Base-by-base conservation (phyloP, 1,139 yeast genomes). In the Candida labiduridarum region DNA sequence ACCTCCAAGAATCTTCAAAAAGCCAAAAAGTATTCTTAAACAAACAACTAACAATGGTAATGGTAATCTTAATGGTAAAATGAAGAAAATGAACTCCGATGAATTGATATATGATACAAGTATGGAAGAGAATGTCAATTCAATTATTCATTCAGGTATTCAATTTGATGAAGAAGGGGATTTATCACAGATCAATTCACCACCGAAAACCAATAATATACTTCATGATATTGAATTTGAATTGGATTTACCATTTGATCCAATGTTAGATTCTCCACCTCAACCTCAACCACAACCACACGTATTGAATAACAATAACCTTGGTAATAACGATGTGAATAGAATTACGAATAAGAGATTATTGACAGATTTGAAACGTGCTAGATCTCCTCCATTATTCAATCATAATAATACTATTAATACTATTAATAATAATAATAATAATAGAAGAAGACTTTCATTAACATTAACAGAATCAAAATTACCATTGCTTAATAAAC, bases 401-500 rank as follows among this genome's bases (percentile, higher is more conserved):
- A 54, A 59, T 47, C 58, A 54, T 12, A 52, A 59, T 9, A 63
- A 59, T 29, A 49, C n/a, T n/a, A n/a, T n/a, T n/a, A n/a, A n/a
- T n/a, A n/a, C n/a, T n/a, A n/a, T n/a, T n/a, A n/a, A n/a, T n/a
- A n/a, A n/a, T n/a, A n/a, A 59, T 47, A 59, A 54, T 12, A 52
- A 59, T 9, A 63, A 59, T 29, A 49, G 60, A 19, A 49, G 60
- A 19, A 57, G 52, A 41, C 25, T 45, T 11, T 42, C 49, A 6
- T 35, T 46, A 8, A 57, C 57, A 18, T 56, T 54, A 16, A 41
- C 52, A 2, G 52, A 47, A 5, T 50, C 65, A 11, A 64, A 60
- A 49, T 55, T 62, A 22, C 74, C 74, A 2, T 56, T 72, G 27
- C 63, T 73, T 35, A 73, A 72, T 52, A 72, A 69, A 49, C 67